Percentiles rank a stretch among this genome's conserved stretches.
Evolutionary conservation across 805 yeast genomes (phyloP).

Genomic region (Pichia rugopelliculosa): DNA sequence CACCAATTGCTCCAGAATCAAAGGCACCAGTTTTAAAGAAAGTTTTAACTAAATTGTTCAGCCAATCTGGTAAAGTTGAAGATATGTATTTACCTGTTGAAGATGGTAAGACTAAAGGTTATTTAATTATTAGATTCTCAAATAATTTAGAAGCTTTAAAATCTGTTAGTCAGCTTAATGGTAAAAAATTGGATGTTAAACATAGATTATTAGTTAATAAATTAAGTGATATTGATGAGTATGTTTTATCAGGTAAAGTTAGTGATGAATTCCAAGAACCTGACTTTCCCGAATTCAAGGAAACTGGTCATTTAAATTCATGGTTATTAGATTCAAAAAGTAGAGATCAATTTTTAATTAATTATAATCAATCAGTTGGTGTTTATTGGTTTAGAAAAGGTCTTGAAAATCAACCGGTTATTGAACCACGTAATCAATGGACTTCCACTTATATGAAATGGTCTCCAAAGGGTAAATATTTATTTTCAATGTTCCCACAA

Average conservation of each 20-base stretch:
- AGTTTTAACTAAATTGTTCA: conserved; percentile 75
- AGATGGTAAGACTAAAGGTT: conserved; percentile 78
- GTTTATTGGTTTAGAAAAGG: conserved; percentile 77
- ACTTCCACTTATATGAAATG: conserved; percentile 82
- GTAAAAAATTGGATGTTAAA: conserved; percentile 87
- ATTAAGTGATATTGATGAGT: conserved; percentile 75
- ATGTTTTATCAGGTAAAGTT: conserved; percentile 56
- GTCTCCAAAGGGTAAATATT: conserved; percentile 88
- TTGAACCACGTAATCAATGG: conserved; percentile 77
- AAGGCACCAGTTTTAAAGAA: conserved; percentile 78
- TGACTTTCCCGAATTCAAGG: conserved; percentile 57
- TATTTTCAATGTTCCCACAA: conserved; percentile 84
- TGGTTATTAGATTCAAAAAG: conserved; percentile 88
- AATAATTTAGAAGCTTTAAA: conserved; percentile 59
- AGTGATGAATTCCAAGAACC: conserved; percentile 65
- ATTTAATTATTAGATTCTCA: conserved; percentile 75
- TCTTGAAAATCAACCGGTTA: conserved; percentile 64
- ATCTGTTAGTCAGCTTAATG: conserved; percentile 74
- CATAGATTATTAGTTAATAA: conserved; percentile 84
- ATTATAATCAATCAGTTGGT: conserved; percentile 72
- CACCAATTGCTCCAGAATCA: conserved; percentile 88
- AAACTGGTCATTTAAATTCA: conserved; percentile 74
- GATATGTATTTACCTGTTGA: conserved; percentile 79
- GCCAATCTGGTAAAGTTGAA: conserved; percentile 69
- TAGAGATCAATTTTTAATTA: conserved; percentile 84